Evolutionary conservation across 768 basidiomycete species (phyloP), one percentile per base, ranked within the genome.

Genomic region (Pleurotus cornucopiae): DNA sequence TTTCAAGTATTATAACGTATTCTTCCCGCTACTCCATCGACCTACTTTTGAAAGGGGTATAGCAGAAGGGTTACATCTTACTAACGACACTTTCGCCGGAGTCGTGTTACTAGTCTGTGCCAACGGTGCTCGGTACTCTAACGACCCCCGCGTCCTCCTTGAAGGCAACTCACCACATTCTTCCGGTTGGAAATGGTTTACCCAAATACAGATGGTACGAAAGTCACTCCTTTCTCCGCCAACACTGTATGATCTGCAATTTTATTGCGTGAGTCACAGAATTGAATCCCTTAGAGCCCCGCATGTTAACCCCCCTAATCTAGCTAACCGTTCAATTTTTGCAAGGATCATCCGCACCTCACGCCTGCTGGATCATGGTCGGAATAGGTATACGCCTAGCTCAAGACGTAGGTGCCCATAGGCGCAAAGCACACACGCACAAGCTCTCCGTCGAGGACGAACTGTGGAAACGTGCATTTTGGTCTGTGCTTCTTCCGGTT

Each of bases 341-440:
- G 21, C 76, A 78, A 54, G 73, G 73, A 5, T 75, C 79, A 0
- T 77, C 76, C 6, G 76, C 73, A 0, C 76, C 81, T 0, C 81
- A 84, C 49, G 77, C 80, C 7, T 71, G 71, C 41, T 92, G 89
- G 89, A 77, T 77, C 4, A 73, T 83, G 6, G 74, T 84, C 38
- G 86, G 87, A 0, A 70, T 86, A 41, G 87, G 84, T n/a, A 68
- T 92, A 30, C 83, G 89, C 2, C 72, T 85, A 48, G 82, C 84
- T 1, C 84, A 90, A 64, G 90, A 94, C 60, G 81, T 90, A 39
- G 84, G 91, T 25, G 86, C 82, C 1, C 91, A 93, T 67, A 67
- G 73, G 56, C 68, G 77, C 25, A 72, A 69, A 52, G 59, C 64
- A 11, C 58, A 65, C 23, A 67, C 58, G 51, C 65, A n/a, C 57